Evolutionary conservation across 2,329 filamentous ascomycete genomes (phyloP), one percentile per base, ranked within the genome.

Genomic region (Stachybotrys elegans): DNA sequence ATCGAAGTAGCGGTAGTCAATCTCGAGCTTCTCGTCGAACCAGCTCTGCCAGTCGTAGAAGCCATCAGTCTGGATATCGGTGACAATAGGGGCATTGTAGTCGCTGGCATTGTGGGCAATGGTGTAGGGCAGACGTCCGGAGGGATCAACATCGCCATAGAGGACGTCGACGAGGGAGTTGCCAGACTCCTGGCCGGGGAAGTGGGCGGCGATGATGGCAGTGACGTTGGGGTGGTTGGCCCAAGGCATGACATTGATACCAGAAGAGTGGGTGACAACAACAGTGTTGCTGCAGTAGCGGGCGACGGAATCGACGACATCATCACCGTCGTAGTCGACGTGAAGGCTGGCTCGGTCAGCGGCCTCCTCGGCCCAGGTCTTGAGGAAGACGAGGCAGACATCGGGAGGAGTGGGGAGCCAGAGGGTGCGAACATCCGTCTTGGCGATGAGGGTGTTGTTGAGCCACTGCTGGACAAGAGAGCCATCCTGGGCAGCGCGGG

Each of bases 71-170:
- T 63, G 59, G 51, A 66, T 49, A 11, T 52, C 57, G 2, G 66
- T 68, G 14, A 62, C 67, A 1, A 62, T 60, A 4, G 67, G 66
- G 1, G 64, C 64, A 36, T 70, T 69, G 59, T 70, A 70, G 60
- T 72, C 69, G 27, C 61, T 67, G 17, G 70, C 76, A 21, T 74
- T 72, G 47, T 68, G 63, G n/a, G 82, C 82, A 53, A 86, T 78
- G n/a, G 83, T 87, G 65, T 87, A 88, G 4, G 84, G 83, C 9
- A 88, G 70, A 51, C 83, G 80, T 7, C 84, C 84, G 46, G 78
- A 83, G 20, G 84, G 84, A 31, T 80, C 82, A 43, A 78, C 75
- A 42, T 83, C 77, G 46, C 84, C 85, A 56, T 80, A 88, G 3
- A 89, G 70, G 27, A 89, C 65, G 52, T 85, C 79, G 29, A 78